Base-by-base conservation (phyloP, 2,329 filamentous ascomycete species). In the Talaromyces sp. region DNA sequence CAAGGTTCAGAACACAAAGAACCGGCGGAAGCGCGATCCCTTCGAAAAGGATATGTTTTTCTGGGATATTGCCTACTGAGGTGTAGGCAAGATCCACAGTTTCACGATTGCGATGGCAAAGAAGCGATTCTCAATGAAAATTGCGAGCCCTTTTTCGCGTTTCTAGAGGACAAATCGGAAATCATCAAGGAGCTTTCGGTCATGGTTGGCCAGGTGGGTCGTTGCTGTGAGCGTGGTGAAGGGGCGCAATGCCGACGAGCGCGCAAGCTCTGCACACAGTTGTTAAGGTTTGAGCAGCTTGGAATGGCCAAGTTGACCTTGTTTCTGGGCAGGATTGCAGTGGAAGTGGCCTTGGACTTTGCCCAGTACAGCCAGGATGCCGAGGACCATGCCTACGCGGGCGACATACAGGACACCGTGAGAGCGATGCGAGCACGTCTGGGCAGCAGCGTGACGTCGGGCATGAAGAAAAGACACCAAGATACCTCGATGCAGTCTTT, bases 261-360 rank as follows among this genome's bases (percentile, higher is more conserved):
- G 14, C 62, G 58, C 12, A 67, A 70, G 27, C 64, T 72, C 27
- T 70, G 69, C 14, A 57, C 52, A 21, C 70, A 69, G 56, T 59
- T 72, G 43, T 70, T 67, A 9, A 64, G 62, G 41, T 66, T 71
- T 9, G 63, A 65, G 52, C 60, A 61, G 51, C 62, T 60, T 41
- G 65, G 62, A 12, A 57, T 59, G 3, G 58, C 65, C 9, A 67
- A 65, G 10, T 60, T 74, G 26, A 68, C 68, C 17, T 57, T 64
- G 8, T 64, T 76, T 5, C 65, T 77, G 12, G 66, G 70, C 5
- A 73, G 71, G 54, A 65, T 76, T 5, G 71, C 72, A 1, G 69
- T 75, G 12, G 75, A 77, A 57, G 68, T 72, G 12, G 75, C 75
- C 3, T 75, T 78, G 70, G 66, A 69, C 5, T 72, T 77, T 62